Base-by-base conservation (phyloP, 106 monocot species). In the Acorus gramineus region DNA sequence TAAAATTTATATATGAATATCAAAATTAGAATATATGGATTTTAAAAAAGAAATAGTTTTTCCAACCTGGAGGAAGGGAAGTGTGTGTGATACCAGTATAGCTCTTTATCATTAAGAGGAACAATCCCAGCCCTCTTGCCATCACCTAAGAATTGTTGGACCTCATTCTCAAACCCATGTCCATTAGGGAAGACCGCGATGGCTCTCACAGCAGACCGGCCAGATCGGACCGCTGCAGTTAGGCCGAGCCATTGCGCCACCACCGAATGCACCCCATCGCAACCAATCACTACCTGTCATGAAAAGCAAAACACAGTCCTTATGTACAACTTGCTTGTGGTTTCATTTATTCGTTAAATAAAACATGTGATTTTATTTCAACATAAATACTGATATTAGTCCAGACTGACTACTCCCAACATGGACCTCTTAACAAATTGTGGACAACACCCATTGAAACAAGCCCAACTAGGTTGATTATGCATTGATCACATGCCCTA, bases 241-340 rank as follows among this genome's bases (percentile, higher is more conserved):
- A 81, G 63, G 5, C 85, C 77, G 42, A 81, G 47, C 85, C 85
- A 85, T 13, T 65, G 74, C 3, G 81, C 81, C 42, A 85, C 80
- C 56, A 64, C 55, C 4, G 84, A 85, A 42, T 85, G 62, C 57
- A 85, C 71, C 2, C 84, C 84, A 14, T 85, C 84, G 42, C 84
- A 80, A 12, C 85, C 78, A 44, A 85, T 74, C 64, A 85, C 28
- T 0, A 28, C 28, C 28, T 28, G 28, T 28, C 0, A 28, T 28
- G 28, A 28, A 28, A 28, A 28, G 28, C n/a, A n/a, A 28, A 28
- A 28, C 28, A 28, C 28, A 0, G 28, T 28, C 28, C 28, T 28
- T 28, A 50, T 3, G 28, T 13, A 50, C 2, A 64, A 14, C 9
- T 8, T 3, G 9, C 4, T 12, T 6, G 8, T 13, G 56, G 10